These are phyloP conservation scores for Neurospora intermedia DNA, from an alignment of 495 filamentous ascomycete genomes.

Conservation along the genomic window DNA sequence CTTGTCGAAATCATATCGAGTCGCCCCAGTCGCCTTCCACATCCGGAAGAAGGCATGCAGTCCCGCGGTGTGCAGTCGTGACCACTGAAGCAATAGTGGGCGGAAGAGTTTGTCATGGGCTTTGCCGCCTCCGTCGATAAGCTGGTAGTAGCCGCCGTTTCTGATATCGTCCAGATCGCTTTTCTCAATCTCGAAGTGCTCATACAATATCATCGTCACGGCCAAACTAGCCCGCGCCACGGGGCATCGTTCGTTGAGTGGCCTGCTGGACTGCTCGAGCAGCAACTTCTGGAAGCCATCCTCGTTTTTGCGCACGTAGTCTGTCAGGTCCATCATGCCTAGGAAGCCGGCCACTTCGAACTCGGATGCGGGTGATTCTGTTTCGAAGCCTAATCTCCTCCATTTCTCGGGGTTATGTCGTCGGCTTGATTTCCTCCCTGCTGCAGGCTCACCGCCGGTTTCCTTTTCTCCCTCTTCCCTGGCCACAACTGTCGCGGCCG, in stretches of 20 bases:
- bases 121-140: constrained; percentile 58
- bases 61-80: constrained; percentile 79
- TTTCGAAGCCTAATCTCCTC: constrained; percentile 84
- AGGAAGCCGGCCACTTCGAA: constrained; percentile 82
- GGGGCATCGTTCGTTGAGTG: constrained; percentile 66
- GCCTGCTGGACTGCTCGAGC: constrained; percentile 74
- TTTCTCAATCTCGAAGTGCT: constrained; percentile 91
- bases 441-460: not conserved
- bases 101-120: constrained; percentile 81
- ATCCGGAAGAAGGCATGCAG: constrained; percentile 84
- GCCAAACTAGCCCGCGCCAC: constrained; percentile 80
- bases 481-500: not conserved
- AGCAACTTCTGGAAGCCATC: constrained; percentile 87
- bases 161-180: constrained; percentile 73
- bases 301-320: constrained; percentile 83
- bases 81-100: constrained; percentile 88
- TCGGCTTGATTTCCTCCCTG: constrained; percentile 28
- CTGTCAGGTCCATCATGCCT: constrained; percentile 94
- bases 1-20: constrained; percentile 80
- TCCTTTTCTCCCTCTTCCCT: not conserved
- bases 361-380: constrained; percentile 73
- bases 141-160: constrained; percentile 43
- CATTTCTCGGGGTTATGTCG: constrained; percentile 87
- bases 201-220: constrained; percentile 78
- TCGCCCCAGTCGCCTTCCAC: constrained; percentile 82